These are phyloP conservation scores for Dillenia suffruticosa DNA, from an alignment of 164 flowering plant genomes.

Conservation along the genomic window DNA sequence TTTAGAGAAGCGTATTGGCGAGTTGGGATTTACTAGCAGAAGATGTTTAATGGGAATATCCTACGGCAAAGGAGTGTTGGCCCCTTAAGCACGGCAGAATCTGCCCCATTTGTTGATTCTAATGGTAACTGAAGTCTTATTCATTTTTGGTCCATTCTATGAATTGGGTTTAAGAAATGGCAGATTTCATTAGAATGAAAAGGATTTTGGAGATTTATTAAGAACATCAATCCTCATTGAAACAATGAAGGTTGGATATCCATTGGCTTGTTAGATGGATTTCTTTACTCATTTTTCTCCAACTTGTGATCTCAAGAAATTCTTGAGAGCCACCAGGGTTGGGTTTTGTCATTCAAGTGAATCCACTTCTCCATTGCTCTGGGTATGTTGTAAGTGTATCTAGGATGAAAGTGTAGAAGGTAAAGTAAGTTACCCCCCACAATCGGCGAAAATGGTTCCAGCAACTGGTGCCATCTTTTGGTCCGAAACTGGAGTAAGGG, in stretches of 20 bases:
- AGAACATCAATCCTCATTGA: too few species aligned
- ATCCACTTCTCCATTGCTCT: conserved; percentile 84
- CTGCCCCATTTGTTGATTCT: conserved; percentile 65
- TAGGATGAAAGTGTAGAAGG: conserved; percentile 63
- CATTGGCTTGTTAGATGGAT: conserved; percentile 85
- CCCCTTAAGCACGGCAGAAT: conserved; percentile 51
- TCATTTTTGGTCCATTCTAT: too few species aligned
- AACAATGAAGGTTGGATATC: conserved; percentile 68
- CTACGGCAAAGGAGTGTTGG: conserved; percentile 70
- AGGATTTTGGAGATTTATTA: too few species aligned
- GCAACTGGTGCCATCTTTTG: conserved; percentile 61
- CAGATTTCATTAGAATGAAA: too few species aligned
- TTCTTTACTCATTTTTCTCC: conserved; percentile 73
- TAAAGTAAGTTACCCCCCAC: conserved; percentile 40
- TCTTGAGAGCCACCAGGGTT: conserved; percentile 24
- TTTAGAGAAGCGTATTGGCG: too few species aligned
- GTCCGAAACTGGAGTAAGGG: conserved; percentile 69
- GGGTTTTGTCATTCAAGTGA: conserved; percentile 63
- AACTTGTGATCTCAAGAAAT: conserved; percentile 52
- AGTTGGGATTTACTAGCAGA: too few species aligned
- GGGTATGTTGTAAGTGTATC: conserved; percentile 72
- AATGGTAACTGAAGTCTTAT: conserved; percentile 42
- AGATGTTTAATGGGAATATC: conserved; percentile 52
- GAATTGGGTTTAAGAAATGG: too few species aligned
- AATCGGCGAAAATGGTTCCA: conserved; percentile 53